Conservation (phyloP, 805 yeast genomes). For the Saccharomycopsis lassenensis region DNA sequence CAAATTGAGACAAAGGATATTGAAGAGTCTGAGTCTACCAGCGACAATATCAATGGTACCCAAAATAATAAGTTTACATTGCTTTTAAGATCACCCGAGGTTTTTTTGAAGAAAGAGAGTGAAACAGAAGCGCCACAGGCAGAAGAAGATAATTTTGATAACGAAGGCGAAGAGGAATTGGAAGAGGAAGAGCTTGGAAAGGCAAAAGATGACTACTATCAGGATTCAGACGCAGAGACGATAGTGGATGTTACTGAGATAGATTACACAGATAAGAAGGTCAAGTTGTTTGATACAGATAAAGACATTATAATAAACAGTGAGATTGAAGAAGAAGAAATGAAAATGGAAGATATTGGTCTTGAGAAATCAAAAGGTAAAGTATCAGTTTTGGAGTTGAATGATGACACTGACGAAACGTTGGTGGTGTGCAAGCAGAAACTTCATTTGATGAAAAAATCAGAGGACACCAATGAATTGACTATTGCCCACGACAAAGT, state of each 20-base stretch:
- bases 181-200: neutral
- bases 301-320: neutral
- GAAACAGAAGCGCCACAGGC: slow-evolving; percentile 1
- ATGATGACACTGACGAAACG: too few species aligned
- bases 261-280: slow-evolving; percentile 2
- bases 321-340: slow-evolving; percentile 3
- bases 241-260: slow-evolving; percentile 4
- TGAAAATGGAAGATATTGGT: neutral
- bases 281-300: slow-evolving; percentile 1
- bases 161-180: neutral
- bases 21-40: neutral
- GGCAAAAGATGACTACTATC: neutral
- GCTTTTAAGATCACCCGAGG: slow-evolving; percentile 14
- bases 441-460: too few species aligned
- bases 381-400: too few species aligned
- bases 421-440: too few species aligned
- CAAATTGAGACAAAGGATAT: neutral
- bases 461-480: too few species aligned
- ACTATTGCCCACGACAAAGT: too few species aligned
- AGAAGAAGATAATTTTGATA: neutral
- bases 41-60: too few species aligned
- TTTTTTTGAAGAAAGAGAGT: slow-evolving; percentile 1
- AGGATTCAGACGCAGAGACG: too few species aligned
- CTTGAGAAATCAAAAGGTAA: too few species aligned
- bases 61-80: slow-evolving; percentile 8